Base-by-base conservation (phyloP, 139 green algal genomes). In the Zygnema cylindricum region DNA sequence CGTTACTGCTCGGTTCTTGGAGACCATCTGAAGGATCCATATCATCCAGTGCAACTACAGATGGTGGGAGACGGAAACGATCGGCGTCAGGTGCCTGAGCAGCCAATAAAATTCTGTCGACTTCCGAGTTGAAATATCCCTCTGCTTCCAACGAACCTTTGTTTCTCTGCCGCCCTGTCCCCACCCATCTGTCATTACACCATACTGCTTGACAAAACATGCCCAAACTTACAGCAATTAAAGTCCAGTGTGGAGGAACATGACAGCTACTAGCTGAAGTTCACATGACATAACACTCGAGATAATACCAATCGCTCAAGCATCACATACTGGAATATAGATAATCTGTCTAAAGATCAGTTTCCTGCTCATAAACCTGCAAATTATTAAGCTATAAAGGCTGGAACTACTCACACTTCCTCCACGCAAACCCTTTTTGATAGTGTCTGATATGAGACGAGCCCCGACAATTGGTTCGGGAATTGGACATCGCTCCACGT, bases 1-100 rank as follows among this genome's bases (percentile, higher is more conserved):
- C 49, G 16, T 63, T 63, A 16, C 49, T 63, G 49, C 49, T 63
- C 49, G 49, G 7, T 25, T 63, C 7, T 16, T 41, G 36, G 7
- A 38, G 7, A 11, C 36, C 43, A 11, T 30, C 11, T 11, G 71
- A 11, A 41, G 71, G 7, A 11, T 41, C 71, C 42, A 25, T 16
- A 79, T 79, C 38, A 7, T 3, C 71, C 71, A 11, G 7, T 3
- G 36, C 71, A 43, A 79, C 11, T 11, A 79, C 71, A 41, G 71
- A 79, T 16, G 71, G 38, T 23, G 77, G 81, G 33, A 86, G 81
- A 11, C 81, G 84, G 69, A 89, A 89, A 32, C 69, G 69, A 42
- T 86, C 43, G 1, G 42, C 78, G 3, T 86, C 78, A 38, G 22
- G n/a, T 39, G 39, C 30, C 23, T 2, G 78, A 0, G 78, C 78